Percentiles rank a stretch among this genome's conserved stretches.
phyloP scores from a whole-genome alignment of 75 land plant species.

The Chamaecyparis obtusa region DNA sequence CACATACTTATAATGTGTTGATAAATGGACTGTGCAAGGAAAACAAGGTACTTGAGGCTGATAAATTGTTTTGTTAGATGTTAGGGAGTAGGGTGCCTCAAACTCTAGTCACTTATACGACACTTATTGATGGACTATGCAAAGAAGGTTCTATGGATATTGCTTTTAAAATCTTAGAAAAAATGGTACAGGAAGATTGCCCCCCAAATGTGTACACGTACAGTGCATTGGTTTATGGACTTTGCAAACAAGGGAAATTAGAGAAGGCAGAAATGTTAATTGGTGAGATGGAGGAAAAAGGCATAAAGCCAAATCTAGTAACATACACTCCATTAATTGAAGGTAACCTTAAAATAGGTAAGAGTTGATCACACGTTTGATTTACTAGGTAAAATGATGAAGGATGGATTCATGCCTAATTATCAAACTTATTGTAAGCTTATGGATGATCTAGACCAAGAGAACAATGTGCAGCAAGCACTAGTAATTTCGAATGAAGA shows the following conservation, averaged over 20 bases:
- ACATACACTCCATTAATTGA: constrained; percentile 54
- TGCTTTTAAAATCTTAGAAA: constrained; percentile 33
- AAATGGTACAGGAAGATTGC: constrained; percentile 33
- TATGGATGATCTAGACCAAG: constrained; percentile 27
- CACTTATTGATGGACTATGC: constrained; percentile 43
- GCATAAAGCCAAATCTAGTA: constrained; percentile 38
- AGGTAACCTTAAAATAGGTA: constrained; percentile 29
- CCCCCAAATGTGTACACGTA: constrained; percentile 44
- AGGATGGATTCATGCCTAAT: constrained; percentile 44
- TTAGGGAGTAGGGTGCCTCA: constrained; percentile 27
- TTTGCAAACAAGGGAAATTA: constrained; percentile 36
- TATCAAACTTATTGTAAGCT: constrained; percentile 31
- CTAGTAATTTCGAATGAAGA: constrained; percentile 6
- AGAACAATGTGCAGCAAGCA: constrained; percentile 1
- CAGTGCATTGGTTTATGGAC: constrained; percentile 45
- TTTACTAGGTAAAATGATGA: constrained; percentile 37
- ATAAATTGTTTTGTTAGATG: constrained; percentile 29
- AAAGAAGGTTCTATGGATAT: constrained; percentile 36
- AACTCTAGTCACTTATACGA: constrained; percentile 36
- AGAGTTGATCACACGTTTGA: constrained; percentile 25
- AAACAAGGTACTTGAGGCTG: constrained; percentile 38
- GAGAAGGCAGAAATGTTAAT: constrained; percentile 43
- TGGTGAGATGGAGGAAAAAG: constrained; percentile 37
- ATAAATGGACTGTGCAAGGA: constrained; percentile 56
- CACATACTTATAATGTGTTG: constrained; percentile 40